These are phyloP conservation scores for Onygena corvina DNA, from an alignment of 2,329 filamentous ascomycete species.

Conservation along the genomic window DNA sequence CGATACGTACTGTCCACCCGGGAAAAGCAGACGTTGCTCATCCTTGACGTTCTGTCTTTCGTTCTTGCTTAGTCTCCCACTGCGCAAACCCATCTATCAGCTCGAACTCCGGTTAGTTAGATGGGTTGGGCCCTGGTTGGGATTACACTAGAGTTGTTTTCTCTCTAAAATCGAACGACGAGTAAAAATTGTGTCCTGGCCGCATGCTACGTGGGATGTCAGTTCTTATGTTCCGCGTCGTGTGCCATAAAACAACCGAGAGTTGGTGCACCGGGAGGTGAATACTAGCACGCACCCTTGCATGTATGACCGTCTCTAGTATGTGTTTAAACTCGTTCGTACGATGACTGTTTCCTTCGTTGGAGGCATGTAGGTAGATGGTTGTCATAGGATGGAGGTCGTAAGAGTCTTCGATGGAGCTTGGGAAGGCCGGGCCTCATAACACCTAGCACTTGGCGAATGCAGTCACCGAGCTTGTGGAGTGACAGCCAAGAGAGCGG, in stretches of 20 bases:
- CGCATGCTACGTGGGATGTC: background rate
- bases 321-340: background rate
- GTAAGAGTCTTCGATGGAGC: background rate
- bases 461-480: too few species aligned
- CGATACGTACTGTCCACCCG: background rate
- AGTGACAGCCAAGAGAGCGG: too few species aligned
- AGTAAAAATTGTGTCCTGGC: background rate
- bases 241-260: too few species aligned
- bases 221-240: too few species aligned
- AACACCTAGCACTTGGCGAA: background rate
- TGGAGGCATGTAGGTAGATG: background rate
- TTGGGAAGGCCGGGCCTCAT: background rate
- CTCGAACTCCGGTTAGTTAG: background rate
- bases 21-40: slow-evolving; percentile 1
- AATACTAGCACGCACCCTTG: too few species aligned
- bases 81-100: slow-evolving; percentile 2
- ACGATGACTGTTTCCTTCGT: background rate
- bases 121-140: background rate
- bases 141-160: background rate
- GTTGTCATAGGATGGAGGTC: background rate
- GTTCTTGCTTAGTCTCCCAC: background rate
- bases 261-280: too few species aligned
- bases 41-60: background rate
- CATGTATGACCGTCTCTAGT: too few species aligned
- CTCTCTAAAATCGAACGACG: background rate